A percentile compares a stretch with the other conserved stretches of the same genome.
phyloP scores from a whole-genome alignment of 257 asterid species.

The Paulownia fortunei region DNA sequence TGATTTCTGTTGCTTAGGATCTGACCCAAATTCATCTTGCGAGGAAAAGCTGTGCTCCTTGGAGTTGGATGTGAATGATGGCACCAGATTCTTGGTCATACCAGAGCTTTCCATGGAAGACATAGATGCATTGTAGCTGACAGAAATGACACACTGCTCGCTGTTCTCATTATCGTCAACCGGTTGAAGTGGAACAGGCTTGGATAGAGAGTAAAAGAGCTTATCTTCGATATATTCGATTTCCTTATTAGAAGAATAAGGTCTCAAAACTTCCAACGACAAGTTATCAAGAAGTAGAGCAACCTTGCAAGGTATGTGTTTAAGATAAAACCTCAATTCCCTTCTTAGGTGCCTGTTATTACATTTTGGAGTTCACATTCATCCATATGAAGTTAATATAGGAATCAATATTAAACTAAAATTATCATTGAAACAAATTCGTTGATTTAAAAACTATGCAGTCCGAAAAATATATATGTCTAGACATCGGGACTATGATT shows the following conservation, averaged over 20 bases:
- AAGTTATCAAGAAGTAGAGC: constrained; percentile 65
- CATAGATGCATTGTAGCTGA: constrained; percentile 35
- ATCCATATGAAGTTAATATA: neutral
- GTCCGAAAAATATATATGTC: no score
- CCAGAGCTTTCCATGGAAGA: constrained; percentile 50
- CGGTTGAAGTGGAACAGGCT: constrained; percentile 52
- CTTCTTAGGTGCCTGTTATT: constrained; percentile 67
- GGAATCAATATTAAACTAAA: neutral
- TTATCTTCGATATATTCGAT: constrained; percentile 48
- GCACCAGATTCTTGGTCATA: constrained; percentile 24
- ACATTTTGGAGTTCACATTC: neutral
- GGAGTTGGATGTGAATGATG: constrained; percentile 34
- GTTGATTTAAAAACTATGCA: neutral
- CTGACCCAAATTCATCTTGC: constrained; percentile 40
- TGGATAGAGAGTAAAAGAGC: constrained; percentile 55
- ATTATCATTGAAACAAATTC: neutral
- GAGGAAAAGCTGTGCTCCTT: constrained; percentile 44
- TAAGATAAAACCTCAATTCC: constrained; percentile 66
- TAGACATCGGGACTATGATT: neutral
- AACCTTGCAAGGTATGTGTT: constrained; percentile 72
- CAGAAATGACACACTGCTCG: constrained; percentile 42
- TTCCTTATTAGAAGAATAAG: constrained; percentile 40
- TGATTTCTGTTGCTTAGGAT: constrained; percentile 51
- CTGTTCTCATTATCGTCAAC: constrained; percentile 40
- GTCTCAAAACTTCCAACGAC: constrained; percentile 46